phyloP scores from a whole-genome alignment of 305 asterid genomes.

The Fraxinus sp. region DNA sequence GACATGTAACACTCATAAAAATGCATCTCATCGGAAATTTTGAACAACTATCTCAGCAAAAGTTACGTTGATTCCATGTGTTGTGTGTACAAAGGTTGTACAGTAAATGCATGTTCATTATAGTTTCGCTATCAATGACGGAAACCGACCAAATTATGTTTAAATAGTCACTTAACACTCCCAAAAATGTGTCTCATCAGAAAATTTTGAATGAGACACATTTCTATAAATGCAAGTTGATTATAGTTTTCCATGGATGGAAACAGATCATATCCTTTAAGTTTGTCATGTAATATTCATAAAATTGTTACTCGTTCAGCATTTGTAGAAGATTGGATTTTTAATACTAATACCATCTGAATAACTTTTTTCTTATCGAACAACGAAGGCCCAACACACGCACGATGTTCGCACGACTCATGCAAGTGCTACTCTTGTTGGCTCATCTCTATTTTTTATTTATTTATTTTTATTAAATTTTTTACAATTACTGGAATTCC shows the following conservation, averaged over 20 bases:
- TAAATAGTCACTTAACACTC: not conserved
- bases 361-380: no score
- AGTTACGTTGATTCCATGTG: no score
- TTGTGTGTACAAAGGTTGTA: no score
- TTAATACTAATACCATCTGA: not conserved
- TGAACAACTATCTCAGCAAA: no score
- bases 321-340: not conserved
- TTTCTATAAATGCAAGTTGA: not conserved
- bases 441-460: not conserved
- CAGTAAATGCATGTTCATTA: no score
- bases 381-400: not conserved
- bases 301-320: not conserved
- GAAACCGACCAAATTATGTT: not conserved
- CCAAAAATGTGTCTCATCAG: not conserved
- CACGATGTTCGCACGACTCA: not conserved
- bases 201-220: no score
- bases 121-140: not conserved
- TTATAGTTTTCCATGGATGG: not conserved
- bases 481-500: not conserved
- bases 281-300: not conserved
- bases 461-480: no score
- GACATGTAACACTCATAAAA: no score
- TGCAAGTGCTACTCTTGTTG: not conserved
- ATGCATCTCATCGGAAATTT: no score
- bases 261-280: not conserved